Base-by-base conservation (phyloP, 495 filamentous ascomycete species). In the Aspergillus diversus region DNA sequence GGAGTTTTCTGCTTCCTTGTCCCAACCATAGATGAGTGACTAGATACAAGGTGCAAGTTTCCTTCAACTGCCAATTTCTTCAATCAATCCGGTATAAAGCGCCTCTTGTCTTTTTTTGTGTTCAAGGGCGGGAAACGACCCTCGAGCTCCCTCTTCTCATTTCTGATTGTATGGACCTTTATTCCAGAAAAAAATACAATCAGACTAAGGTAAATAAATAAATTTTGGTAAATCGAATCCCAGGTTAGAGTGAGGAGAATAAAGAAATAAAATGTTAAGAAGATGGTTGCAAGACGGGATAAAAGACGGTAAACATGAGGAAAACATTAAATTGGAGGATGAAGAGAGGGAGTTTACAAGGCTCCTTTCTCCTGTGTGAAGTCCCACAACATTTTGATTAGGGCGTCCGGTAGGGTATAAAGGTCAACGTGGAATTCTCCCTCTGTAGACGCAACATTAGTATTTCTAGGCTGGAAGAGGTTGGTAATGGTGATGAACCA, bases 391-490 rank as follows among this genome's bases (percentile, higher is more conserved):
- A 91, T 92, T 77, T 96, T 96, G 69, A 85, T 80, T 49, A 85
- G 66, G 15, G 76, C 71, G 55, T 97, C 93, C 1, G 96, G 93
- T 21, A 99, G 82, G 16, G 96, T 98, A 76, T 96, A 98, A 17
- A 99, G 84, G 71, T 99, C 96, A 59, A 99, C 94, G 62, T 97
- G 94, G 81, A 99, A 99, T 77, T 99, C 96, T 64, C 96, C 96
- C 71, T 91, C 92, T 95, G 73, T 59, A n/a, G 7, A 7, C 33
- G n/a, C 63, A 66, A 39, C 63, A 42, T 52, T 42, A 50, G 47
- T 17, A 50, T 27, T 27, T 27, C 21, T 2, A 27, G 21, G 21
- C 21, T 27, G 21, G 21, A 27, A 27, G 21, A 27, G 21, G 21
- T 27, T 27, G 21, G 21, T 27, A 27, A 27, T 27, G 21, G 21